A percentile compares a stretch with the other conserved stretches of the same genome.
These are phyloP conservation scores for Apiotrichum gracile DNA, from an alignment of 1,284 basidiomycete species.

Conservation along the genomic window DNA sequence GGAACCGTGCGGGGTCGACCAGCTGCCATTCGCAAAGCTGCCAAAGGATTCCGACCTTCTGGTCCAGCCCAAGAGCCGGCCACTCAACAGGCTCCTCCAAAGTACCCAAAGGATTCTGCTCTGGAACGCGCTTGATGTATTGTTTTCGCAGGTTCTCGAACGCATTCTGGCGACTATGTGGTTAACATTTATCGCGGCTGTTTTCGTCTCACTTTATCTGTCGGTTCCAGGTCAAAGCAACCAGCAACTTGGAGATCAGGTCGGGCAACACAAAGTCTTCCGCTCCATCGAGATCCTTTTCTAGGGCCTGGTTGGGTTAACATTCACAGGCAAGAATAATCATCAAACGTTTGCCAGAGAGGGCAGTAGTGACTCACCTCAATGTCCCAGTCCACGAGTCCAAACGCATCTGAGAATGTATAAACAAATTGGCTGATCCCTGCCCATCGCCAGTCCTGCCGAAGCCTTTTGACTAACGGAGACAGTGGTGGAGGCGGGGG, in stretches of 20 bases:
- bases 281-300: constrained; percentile 49
- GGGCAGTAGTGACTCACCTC: constrained; percentile 28
- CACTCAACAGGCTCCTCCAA: constrained; percentile 45
- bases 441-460: constrained; percentile 47
- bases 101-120: constrained; percentile 37
- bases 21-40: constrained; percentile 55
- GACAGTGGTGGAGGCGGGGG: constrained; percentile 36
- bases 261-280: constrained; percentile 48
- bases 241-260: constrained; percentile 49
- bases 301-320: constrained; percentile 40
- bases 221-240: constrained; percentile 50
- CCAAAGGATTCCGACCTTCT: constrained; percentile 50
- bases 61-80: constrained; percentile 48
- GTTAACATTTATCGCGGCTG: not conserved
- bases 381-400: constrained; percentile 43
- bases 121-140: constrained; percentile 40
- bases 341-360: too few species aligned
- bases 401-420: constrained; percentile 46
- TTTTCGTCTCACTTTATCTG: constrained; percentile 46
- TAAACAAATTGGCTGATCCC: constrained; percentile 45
- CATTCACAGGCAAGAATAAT: too few species aligned
- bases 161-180: constrained; percentile 37
- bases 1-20: constrained; percentile 50
- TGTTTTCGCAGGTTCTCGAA: constrained; percentile 44
- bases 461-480: constrained; percentile 37